phyloP scores from a whole-genome alignment of 176 grass and related monocot species.

The Oryza longistaminata region DNA sequence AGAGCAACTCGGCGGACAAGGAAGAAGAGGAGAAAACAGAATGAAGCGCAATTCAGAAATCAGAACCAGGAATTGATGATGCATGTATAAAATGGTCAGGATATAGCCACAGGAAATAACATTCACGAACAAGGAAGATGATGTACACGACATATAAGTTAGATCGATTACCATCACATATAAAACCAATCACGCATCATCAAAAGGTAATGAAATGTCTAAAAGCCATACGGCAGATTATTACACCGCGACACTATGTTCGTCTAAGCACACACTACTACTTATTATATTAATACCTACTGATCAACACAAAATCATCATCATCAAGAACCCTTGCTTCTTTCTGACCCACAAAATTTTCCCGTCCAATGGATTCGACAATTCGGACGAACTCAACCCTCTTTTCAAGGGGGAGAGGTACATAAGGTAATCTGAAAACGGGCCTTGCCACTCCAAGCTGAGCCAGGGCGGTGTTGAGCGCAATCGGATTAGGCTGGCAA shows the following conservation, averaged over 20 bases:
- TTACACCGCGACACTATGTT: not conserved
- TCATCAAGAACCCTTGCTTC: constrained; percentile 68
- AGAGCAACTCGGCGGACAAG: constrained; percentile 66
- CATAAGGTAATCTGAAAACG: constrained; percentile 75
- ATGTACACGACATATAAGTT: not conserved
- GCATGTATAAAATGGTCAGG: not conserved
- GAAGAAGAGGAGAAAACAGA: constrained; percentile 59
- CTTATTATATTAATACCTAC: constrained; percentile 52
- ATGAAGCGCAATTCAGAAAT: not conserved
- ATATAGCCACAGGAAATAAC: not conserved
- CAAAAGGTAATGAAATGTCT: not conserved
- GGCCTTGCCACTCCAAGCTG: constrained; percentile 70
- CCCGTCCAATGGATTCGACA: constrained; percentile 65
- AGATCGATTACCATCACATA: not conserved
- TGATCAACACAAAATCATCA: constrained; percentile 73
- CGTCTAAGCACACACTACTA: not conserved
- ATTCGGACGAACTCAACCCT: constrained; percentile 70
- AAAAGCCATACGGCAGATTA: not conserved
- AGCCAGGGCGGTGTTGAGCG: constrained; percentile 75
- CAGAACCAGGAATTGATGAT: not conserved
- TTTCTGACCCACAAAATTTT: constrained; percentile 72
- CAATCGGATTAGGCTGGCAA: constrained; percentile 73
- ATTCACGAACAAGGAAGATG: not conserved
- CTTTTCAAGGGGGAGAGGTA: constrained; percentile 69
- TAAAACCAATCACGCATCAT: not conserved